Percentiles rank a stretch among this genome's conserved stretches.
Evolutionary conservation across 768 basidiomycete genomes (phyloP).

Genomic region (Pisolithus albus): DNA sequence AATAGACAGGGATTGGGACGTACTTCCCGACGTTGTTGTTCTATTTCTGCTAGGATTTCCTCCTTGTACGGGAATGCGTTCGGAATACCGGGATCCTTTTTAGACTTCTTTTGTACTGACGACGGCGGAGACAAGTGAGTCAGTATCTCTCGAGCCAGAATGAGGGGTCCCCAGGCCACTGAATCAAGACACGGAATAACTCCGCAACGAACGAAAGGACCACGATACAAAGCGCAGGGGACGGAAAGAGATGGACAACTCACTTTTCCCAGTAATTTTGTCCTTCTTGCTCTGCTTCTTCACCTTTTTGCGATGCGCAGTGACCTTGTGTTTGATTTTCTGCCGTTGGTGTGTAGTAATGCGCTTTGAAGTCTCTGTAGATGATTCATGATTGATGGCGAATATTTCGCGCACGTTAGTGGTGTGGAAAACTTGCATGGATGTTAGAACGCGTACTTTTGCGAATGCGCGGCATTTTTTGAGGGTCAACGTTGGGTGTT

Average conservation of each 20-base stretch:
- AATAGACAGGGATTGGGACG: not conserved
- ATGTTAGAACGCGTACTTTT: slow-evolving; percentile 43
- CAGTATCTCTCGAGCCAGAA: not conserved
- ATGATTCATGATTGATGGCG: not conserved
- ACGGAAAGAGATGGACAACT: not conserved
- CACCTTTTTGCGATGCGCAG: slow-evolving; percentile 71
- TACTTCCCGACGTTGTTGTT: slow-evolving; percentile 72
- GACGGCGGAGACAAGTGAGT: slow-evolving; percentile 1
- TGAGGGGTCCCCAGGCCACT: not conserved
- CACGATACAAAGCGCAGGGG: not conserved
- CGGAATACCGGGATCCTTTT: slow-evolving; percentile 89
- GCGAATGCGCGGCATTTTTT: slow-evolving; percentile 57
- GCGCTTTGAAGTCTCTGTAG: slow-evolving; percentile 77
- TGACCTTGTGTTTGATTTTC: slow-evolving; percentile 67
- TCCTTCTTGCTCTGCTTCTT: slow-evolving; percentile 66
- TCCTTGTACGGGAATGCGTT: slow-evolving; percentile 94
- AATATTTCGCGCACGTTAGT: slow-evolving; percentile 8
- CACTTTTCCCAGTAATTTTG: slow-evolving; percentile 84
- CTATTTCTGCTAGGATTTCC: slow-evolving; percentile 85
- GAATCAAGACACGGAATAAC: not conserved
- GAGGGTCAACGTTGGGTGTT: not conserved
- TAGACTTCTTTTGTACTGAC: slow-evolving; percentile 51
- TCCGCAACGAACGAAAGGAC: not conserved
- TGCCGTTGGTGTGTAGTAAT: slow-evolving; percentile 64
- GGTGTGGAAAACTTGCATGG: not conserved